Evolutionary conservation across 177 flowering plant genomes (phyloP).

Genomic region (Vitis hybrid): DNA sequence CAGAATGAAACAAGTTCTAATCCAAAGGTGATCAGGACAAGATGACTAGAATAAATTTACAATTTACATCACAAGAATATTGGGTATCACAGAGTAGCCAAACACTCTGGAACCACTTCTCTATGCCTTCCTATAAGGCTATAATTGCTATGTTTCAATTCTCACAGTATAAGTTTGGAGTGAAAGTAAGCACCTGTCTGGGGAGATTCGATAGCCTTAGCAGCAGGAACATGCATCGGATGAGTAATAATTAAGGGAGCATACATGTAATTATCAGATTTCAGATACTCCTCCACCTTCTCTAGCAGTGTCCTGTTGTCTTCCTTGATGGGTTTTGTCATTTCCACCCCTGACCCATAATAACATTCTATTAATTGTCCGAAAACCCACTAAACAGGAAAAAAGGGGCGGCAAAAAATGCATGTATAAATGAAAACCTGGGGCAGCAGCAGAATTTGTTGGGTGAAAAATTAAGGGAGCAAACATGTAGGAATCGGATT

Average conservation of each 20-base stretch:
- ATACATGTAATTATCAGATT: slow-evolving; percentile 38
- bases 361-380: not conserved
- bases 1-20: too few species aligned
- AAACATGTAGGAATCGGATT: slow-evolving; percentile 42
- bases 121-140: too few species aligned
- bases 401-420: not conserved
- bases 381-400: slow-evolving; percentile 7
- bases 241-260: slow-evolving; percentile 19
- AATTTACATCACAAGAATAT: too few species aligned
- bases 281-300: slow-evolving; percentile 26
- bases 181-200: slow-evolving; percentile 5
- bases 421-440: not conserved
- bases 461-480: slow-evolving; percentile 33
- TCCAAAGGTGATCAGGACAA: too few species aligned
- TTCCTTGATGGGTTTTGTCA: slow-evolving; percentile 2
- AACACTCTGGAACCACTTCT: too few species aligned
- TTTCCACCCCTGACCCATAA: slow-evolving; percentile 12
- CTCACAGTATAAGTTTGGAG: too few species aligned
- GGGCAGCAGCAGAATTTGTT: not conserved
- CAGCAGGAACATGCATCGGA: not conserved
- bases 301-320: slow-evolving; percentile 6
- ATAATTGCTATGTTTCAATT: too few species aligned
- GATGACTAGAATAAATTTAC: too few species aligned
- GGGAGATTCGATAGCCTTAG: slow-evolving; percentile 10
- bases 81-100: too few species aligned